Evolutionary conservation across 495 filamentous ascomycete genomes (phyloP).

Genomic region (Pseudotulostoma volvatum): DNA sequence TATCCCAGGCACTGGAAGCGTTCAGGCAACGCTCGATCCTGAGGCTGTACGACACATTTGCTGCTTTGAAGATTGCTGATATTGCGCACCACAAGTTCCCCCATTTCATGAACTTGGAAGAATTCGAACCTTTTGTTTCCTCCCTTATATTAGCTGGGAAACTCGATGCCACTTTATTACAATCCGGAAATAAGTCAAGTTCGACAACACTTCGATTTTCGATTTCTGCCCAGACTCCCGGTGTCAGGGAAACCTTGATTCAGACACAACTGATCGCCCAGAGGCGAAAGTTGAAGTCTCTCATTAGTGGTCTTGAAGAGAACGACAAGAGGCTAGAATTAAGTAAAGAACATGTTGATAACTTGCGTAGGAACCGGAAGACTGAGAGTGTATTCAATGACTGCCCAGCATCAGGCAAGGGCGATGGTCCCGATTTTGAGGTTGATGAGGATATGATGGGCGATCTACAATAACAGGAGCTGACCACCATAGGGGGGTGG

Average conservation of each 20-base stretch:
- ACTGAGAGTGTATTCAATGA: constrained; percentile 17
- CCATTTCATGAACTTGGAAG: constrained; percentile 24
- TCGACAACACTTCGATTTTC: constrained; percentile 26
- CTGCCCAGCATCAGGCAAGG: constrained; percentile 8
- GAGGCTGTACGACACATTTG: constrained; percentile 28
- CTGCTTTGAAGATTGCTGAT: constrained; percentile 29
- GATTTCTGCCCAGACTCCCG: constrained; percentile 4
- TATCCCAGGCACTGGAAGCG: constrained; percentile 32
- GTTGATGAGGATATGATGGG: constrained; percentile 59
- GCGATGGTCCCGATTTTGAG: constrained; percentile 21
- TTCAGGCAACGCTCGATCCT: constrained; percentile 31
- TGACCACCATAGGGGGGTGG: too few relatives aligned
- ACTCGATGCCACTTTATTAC: constrained; percentile 37
- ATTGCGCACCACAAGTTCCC: constrained; percentile 20
- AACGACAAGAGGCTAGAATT: constrained; percentile 39
- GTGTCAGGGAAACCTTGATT: constrained; percentile 29
- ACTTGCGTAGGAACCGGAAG: constrained; percentile 30
- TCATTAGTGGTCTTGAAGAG: constrained; percentile 27
- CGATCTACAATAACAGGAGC: constrained; percentile 16
- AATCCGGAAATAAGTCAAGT: constrained; percentile 24
- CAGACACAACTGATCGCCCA: constrained; percentile 20
- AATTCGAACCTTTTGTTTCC: constrained; percentile 33
- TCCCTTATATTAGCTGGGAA: constrained; percentile 36
- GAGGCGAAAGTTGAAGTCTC: constrained; percentile 18
- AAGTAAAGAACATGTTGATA: constrained; percentile 42